phyloP scores from a whole-genome alignment of 2,329 filamentous ascomycete genomes.

The Penicillium griseofulvum region DNA sequence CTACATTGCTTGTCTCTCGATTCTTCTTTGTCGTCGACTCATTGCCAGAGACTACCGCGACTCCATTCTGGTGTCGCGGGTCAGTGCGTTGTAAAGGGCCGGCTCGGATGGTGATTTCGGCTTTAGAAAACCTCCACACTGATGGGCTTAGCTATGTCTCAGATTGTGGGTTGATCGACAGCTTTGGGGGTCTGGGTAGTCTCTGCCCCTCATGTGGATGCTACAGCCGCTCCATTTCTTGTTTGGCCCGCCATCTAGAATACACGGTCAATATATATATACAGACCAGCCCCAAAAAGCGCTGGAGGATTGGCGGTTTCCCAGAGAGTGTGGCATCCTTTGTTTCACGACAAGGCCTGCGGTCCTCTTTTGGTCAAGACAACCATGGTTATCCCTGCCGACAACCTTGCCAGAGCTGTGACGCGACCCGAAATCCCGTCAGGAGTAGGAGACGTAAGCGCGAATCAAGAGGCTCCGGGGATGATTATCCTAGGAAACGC shows the following conservation, averaged over 20 bases:
- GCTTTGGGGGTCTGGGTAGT: conserved; percentile 9
- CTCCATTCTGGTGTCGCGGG: conserved; percentile 15
- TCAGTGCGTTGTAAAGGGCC: conserved; percentile 16
- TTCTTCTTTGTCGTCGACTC: conserved; percentile 15
- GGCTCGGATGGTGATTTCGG: conserved; percentile 9
- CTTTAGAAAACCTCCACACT: conserved; percentile 16
- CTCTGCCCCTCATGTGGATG: conserved; percentile 14
- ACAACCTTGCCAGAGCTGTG: neutral
- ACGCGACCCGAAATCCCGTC: neutral
- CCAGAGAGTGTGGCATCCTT: conserved; percentile 12
- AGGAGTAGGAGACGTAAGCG: conserved; percentile 7
- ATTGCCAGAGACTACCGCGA: conserved; percentile 8
- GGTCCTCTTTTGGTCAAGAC: conserved; percentile 10
- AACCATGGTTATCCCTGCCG: neutral
- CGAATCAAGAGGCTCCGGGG: neutral
- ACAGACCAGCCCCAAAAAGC: conserved; percentile 6
- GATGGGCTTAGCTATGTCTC: conserved; percentile 12
- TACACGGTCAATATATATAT: conserved; percentile 19
- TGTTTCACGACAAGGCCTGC: conserved; percentile 6
- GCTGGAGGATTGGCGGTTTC: conserved; percentile 21
- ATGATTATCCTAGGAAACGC: neutral
- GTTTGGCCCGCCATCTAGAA: conserved; percentile 10
- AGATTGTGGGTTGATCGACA: conserved; percentile 12
- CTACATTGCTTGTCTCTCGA: conserved; percentile 13
- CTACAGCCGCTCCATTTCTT: conserved; percentile 15